phyloP scores from a whole-genome alignment of 129 eudicot genomes.

The Arctium minus region DNA sequence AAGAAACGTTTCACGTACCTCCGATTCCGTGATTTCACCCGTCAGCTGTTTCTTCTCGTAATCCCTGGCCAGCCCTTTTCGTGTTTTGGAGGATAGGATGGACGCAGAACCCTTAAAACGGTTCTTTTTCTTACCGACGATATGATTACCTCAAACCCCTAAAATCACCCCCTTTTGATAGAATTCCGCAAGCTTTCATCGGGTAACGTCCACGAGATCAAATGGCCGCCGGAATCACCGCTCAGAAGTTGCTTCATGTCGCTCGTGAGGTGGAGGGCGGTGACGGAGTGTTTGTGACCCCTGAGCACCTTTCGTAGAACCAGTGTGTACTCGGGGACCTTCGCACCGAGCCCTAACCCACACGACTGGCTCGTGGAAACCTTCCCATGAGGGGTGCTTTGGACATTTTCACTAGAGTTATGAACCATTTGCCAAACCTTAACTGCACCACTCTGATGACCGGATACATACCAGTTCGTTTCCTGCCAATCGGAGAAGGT shows the following conservation, averaged over 20 bases:
- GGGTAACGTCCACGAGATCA: slow-evolving; percentile 85
- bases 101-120: not conserved
- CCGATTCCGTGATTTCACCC: not conserved
- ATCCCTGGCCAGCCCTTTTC: slow-evolving; percentile 36
- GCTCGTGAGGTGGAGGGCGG: slow-evolving; percentile 76
- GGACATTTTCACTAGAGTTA: slow-evolving; percentile 39
- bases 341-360: slow-evolving; percentile 51
- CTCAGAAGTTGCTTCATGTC: slow-evolving; percentile 87
- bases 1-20: not conserved
- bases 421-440: slow-evolving; percentile 96
- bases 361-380: slow-evolving; percentile 22
- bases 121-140: not conserved
- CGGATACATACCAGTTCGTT: slow-evolving; percentile 85
- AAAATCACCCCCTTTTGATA: slow-evolving; percentile 57
- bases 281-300: slow-evolving; percentile 76
- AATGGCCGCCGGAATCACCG: slow-evolving; percentile 83
- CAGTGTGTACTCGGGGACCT: slow-evolving; percentile 70
- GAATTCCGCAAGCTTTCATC: slow-evolving; percentile 75
- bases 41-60: not conserved
- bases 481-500: slow-evolving; percentile 91
- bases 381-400: slow-evolving; percentile 25
- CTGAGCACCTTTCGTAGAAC: slow-evolving; percentile 79
- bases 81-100: slow-evolving; percentile 22
- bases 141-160: not conserved
- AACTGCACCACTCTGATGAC: slow-evolving; percentile 97